Evolutionary conservation across 2,329 filamentous ascomycete species (phyloP).

Genomic region (Amauroascus niger): DNA sequence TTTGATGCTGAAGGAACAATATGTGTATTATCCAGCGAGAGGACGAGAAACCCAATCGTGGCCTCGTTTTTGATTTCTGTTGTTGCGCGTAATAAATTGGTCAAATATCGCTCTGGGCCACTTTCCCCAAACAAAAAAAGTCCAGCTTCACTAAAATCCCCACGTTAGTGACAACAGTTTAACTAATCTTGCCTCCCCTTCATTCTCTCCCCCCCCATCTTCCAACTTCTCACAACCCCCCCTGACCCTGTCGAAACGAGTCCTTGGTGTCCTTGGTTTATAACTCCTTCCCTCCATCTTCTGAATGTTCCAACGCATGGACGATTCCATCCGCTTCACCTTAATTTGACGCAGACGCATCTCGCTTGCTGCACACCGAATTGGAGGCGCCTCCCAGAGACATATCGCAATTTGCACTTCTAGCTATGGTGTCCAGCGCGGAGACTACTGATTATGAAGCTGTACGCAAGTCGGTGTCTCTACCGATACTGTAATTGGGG

Average conservation of each 20-base stretch:
- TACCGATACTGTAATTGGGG: neutral
- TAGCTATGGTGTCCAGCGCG: slow-evolving; percentile 31
- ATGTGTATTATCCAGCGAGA: neutral
- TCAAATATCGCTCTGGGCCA: too few species aligned
- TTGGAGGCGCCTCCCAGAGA: slow-evolving; percentile 1
- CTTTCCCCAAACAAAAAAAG: slow-evolving; percentile 7
- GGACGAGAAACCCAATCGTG: neutral
- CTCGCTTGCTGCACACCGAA: neutral
- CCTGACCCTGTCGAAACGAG: slow-evolving; percentile 1
- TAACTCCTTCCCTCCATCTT: neutral
- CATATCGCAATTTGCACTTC: neutral
- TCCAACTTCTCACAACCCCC: neutral
- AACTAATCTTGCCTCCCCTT: neutral
- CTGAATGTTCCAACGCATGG: slow-evolving; percentile 4
- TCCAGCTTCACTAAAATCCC: neutral
- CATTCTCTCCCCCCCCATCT: neutral
- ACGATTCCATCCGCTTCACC: neutral
- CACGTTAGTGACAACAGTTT: neutral
- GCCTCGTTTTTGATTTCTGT: neutral
- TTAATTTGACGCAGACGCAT: slow-evolving; percentile 6
- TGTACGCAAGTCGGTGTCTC: slow-evolving; percentile 22
- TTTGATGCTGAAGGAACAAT: neutral
- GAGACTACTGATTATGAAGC: slow-evolving; percentile 37
- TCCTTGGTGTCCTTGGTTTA: neutral
- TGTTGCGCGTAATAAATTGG: too few species aligned